Percentiles rank a stretch among this genome's conserved stretches.
Evolutionary conservation across 2,329 filamentous ascomycete genomes (phyloP).

Genomic region (Aspergillus brunneoviolaceus): DNA sequence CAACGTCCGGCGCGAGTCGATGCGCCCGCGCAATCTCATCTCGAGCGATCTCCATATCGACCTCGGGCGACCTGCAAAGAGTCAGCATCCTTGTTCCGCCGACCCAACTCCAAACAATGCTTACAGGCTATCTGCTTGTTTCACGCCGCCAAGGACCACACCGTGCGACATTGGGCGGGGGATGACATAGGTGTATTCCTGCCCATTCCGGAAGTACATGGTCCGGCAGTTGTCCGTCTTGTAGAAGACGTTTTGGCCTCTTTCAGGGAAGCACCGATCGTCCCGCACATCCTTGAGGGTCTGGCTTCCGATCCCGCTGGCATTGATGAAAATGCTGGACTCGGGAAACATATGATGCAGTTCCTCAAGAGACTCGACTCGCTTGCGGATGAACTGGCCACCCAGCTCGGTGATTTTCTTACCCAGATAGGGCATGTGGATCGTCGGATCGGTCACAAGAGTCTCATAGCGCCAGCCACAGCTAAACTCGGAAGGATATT

Average conservation of each 20-base stretch:
- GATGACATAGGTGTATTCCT: constrained; percentile 42
- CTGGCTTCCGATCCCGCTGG: constrained; percentile 39
- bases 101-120: neutral
- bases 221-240: constrained; percentile 30
- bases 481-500: constrained; percentile 36
- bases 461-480: constrained; percentile 39
- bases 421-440: constrained; percentile 37
- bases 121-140: constrained; percentile 35
- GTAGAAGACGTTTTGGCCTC: constrained; percentile 41
- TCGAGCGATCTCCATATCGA: constrained; percentile 37
- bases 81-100: neutral
- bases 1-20: constrained; percentile 37
- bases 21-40: constrained; percentile 42
- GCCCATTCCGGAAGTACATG: constrained; percentile 38
- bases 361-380: constrained; percentile 34
- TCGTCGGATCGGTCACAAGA: constrained; percentile 39
- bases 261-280: constrained; percentile 36
- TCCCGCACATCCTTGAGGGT: constrained; percentile 36
- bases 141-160: constrained; percentile 38
- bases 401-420: constrained; percentile 32
- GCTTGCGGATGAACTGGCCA: constrained; percentile 35
- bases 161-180: constrained; percentile 36
- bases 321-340: constrained; percentile 40
- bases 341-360: constrained; percentile 37
- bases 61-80: constrained; percentile 31